A percentile compares a stretch with the other conserved stretches of the same genome.
phyloP scores from a whole-genome alignment of 257 asterid species.

The Jasminum sambac region DNA sequence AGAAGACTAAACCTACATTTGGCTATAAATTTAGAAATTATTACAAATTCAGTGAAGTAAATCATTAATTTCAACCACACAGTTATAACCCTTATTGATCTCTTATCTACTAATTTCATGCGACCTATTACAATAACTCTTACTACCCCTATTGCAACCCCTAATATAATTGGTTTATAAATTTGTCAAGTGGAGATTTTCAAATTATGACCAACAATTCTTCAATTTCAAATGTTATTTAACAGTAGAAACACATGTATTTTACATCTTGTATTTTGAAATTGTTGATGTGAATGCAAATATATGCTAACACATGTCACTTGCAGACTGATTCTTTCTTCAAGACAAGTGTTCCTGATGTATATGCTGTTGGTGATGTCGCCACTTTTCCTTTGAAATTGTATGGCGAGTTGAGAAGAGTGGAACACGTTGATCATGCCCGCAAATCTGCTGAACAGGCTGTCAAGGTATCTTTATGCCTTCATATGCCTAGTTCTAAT shows the following conservation, averaged over 20 bases:
- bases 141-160: too few relatives aligned
- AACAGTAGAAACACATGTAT: background rate
- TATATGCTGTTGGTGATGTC: slow-evolving; percentile 95
- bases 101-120: too few relatives aligned
- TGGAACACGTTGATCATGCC: slow-evolving; percentile 92
- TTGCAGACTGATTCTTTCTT: slow-evolving; percentile 89
- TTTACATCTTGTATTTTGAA: background rate
- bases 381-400: slow-evolving; percentile 92
- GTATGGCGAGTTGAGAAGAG: slow-evolving; percentile 77
- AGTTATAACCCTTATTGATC: too few relatives aligned
- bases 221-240: background rate
- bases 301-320: slow-evolving; percentile 21
- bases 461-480: slow-evolving; percentile 60
- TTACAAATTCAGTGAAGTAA: too few relatives aligned
- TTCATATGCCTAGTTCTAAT: background rate
- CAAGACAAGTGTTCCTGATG: slow-evolving; percentile 71
- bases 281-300: background rate
- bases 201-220: background rate
- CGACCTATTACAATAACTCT: too few relatives aligned
- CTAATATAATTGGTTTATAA: too few relatives aligned
- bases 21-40: too few relatives aligned
- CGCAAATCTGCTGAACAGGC: slow-evolving; percentile 99
- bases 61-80: too few relatives aligned
- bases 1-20: too few relatives aligned
- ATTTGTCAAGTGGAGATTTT: too few relatives aligned